A percentile compares a stretch with the other conserved stretches of the same genome.
Evolutionary conservation across 2,329 filamentous ascomycete genomes (phyloP).

Genomic region (Aciculosporium take): DNA sequence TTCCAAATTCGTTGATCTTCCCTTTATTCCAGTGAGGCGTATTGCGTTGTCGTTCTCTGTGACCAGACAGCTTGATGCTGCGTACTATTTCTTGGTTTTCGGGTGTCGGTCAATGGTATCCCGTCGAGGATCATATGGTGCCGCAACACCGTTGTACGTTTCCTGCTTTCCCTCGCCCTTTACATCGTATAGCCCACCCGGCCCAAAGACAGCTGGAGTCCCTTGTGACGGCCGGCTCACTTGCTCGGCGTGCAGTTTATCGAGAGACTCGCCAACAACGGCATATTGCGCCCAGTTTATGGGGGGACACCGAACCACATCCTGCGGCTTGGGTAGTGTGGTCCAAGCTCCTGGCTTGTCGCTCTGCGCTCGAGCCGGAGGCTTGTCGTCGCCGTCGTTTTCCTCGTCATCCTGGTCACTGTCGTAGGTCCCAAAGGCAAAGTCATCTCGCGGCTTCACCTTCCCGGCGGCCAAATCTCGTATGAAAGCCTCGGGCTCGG

Average conservation of each 20-base stretch:
- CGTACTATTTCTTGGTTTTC: slow-evolving; percentile 18
- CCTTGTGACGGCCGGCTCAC: slow-evolving; percentile 46
- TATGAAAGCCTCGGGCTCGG: slow-evolving; percentile 58
- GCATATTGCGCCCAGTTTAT: slow-evolving; percentile 95
- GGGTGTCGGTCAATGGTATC: slow-evolving; percentile 31
- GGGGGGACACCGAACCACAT: slow-evolving; percentile 70
- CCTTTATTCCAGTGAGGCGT: background rate
- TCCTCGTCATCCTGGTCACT: slow-evolving; percentile 17
- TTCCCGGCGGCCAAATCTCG: slow-evolving; percentile 51
- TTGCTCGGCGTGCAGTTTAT: slow-evolving; percentile 76
- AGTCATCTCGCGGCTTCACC: slow-evolving; percentile 23
- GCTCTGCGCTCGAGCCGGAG: slow-evolving; percentile 9
- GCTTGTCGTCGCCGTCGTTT: slow-evolving; percentile 18
- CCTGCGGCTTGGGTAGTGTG: slow-evolving; percentile 61
- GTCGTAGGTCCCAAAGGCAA: slow-evolving; percentile 11
- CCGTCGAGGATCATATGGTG: slow-evolving; percentile 39
- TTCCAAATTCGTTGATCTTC: background rate
- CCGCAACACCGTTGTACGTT: slow-evolving; percentile 36
- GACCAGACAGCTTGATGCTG: background rate
- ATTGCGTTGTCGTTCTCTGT: background rate
- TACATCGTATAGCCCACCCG: slow-evolving; percentile 37
- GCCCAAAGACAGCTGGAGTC: slow-evolving; percentile 28
- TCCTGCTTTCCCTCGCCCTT: slow-evolving; percentile 30
- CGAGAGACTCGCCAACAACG: slow-evolving; percentile 63
- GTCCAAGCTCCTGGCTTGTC: slow-evolving; percentile 34